phyloP scores from a whole-genome alignment of 192 early-diverging fungal species.

The Coemansia umbellata region DNA sequence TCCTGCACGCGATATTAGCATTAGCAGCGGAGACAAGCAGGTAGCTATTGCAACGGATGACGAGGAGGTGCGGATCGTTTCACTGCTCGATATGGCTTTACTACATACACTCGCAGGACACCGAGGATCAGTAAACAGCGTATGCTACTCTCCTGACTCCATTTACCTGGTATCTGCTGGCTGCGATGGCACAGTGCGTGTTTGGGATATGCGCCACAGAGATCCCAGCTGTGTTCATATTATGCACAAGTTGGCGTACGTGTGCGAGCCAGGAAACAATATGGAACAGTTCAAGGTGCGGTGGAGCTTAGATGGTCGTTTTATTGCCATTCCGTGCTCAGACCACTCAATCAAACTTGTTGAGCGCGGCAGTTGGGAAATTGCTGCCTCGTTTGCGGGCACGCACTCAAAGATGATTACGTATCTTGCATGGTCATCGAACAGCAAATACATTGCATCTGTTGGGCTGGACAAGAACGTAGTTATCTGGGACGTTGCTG shows the following conservation, averaged over 20 bases:
- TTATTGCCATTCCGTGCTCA: constrained; percentile 57
- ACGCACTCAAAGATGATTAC: constrained; percentile 46
- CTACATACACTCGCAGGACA: constrained; percentile 38
- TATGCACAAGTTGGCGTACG: constrained; percentile 29
- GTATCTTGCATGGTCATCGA: constrained; percentile 60
- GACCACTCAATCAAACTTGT: constrained; percentile 39
- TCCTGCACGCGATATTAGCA: constrained; percentile 45
- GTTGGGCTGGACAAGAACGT: constrained; percentile 46
- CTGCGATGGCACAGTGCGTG: constrained; percentile 59
- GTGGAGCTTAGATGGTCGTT: constrained; percentile 63
- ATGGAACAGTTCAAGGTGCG: constrained; percentile 43
- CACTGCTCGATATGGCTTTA: constrained; percentile 34
- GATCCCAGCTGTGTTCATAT: constrained; percentile 48
- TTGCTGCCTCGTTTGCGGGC: constrained; percentile 23
- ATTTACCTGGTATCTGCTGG: constrained; percentile 48
- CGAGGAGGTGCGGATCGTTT: constrained; percentile 33
- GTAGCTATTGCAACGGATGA: constrained; percentile 49
- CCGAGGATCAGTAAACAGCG: constrained; percentile 30
- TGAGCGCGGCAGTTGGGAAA: constrained; percentile 37
- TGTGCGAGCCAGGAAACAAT: constrained; percentile 44
- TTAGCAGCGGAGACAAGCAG: constrained; percentile 36
- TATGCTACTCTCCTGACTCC: constrained; percentile 33
- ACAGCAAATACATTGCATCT: constrained; percentile 60
- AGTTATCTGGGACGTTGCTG: constrained; percentile 64
- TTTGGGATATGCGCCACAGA: constrained; percentile 59